Conservation (phyloP, 148 eudicot genomes). For the Rhododendron griersonianum region DNA sequence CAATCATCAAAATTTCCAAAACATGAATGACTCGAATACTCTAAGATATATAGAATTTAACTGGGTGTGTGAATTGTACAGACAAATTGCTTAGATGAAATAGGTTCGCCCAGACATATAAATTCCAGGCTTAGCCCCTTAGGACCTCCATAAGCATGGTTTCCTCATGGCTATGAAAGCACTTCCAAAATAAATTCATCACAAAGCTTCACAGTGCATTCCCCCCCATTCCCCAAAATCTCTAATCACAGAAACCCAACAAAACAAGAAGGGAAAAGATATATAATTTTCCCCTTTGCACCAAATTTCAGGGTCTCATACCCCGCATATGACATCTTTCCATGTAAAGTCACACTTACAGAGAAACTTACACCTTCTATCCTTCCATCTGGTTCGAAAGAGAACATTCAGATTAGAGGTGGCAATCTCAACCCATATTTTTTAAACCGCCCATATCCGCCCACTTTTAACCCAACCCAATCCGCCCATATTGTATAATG, state of each 20-base stretch:
- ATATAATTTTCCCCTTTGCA: background rate
- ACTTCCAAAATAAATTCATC: background rate
- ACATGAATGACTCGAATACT: background rate
- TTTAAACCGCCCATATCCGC: no score
- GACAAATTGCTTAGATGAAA: background rate
- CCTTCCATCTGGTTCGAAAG: background rate
- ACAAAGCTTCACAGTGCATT: background rate
- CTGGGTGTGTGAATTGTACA: background rate
- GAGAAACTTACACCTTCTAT: background rate
- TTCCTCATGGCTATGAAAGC: background rate
- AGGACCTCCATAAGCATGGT: background rate
- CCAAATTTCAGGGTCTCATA: background rate
- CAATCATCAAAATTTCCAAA: conserved; percentile 3
- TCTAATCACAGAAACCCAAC: background rate
- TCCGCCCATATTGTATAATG: no score
- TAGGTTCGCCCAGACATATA: background rate
- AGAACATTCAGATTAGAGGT: background rate
- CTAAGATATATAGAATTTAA: background rate
- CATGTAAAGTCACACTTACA: background rate
- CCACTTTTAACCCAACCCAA: no score
- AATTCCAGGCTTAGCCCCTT: background rate
- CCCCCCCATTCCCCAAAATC: background rate
- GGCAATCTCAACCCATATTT: no score
- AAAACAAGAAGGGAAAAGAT: background rate
- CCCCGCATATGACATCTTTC: background rate